phyloP scores from a whole-genome alignment of 2,329 filamentous ascomycete genomes.

The Pseudodiploospora longispora region DNA sequence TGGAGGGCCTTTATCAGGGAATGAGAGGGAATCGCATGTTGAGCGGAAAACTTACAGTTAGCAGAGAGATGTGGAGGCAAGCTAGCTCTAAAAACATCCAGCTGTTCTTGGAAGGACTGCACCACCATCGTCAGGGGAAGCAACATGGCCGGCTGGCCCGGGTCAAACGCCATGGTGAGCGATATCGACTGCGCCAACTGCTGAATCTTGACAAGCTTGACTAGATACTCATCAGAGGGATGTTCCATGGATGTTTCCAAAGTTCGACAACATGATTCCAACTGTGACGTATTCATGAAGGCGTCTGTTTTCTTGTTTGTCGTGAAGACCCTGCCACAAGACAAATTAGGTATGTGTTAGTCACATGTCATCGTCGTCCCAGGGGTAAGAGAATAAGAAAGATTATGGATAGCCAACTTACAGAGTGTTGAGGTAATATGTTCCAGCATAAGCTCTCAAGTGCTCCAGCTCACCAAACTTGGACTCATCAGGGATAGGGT shows the following conservation, averaged over 20 bases:
- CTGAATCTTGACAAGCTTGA: conserved; percentile 39
- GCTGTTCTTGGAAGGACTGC: conserved; percentile 34
- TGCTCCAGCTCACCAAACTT: conserved; percentile 29
- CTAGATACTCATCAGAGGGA: conserved; percentile 35
- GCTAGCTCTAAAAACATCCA: conserved; percentile 30
- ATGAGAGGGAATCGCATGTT: too few species aligned
- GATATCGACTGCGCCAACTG: conserved; percentile 40
- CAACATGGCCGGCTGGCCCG: conserved; percentile 23
- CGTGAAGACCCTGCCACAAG: conserved; percentile 28
- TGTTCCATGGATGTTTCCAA: conserved; percentile 35
- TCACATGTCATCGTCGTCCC: too few species aligned
- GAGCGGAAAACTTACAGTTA: conserved; percentile 21
- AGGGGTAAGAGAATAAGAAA: not conserved
- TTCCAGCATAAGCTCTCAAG: conserved; percentile 40
- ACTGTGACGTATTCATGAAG: conserved; percentile 37
- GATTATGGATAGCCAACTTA: conserved; percentile 17
- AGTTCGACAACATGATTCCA: conserved; percentile 35
- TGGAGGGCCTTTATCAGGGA: not conserved
- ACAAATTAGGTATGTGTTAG: not conserved
- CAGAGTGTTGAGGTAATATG: conserved; percentile 43
- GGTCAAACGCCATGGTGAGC: conserved; percentile 27
- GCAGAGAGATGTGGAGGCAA: conserved; percentile 26
- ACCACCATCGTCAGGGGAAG: conserved; percentile 34
- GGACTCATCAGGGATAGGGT: conserved; percentile 7
- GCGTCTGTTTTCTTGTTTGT: conserved; percentile 40